Percentiles rank a stretch among this genome's conserved stretches.
phyloP scores from a whole-genome alignment of 169 alveolate species.

The Nephromyces sp. region DNA sequence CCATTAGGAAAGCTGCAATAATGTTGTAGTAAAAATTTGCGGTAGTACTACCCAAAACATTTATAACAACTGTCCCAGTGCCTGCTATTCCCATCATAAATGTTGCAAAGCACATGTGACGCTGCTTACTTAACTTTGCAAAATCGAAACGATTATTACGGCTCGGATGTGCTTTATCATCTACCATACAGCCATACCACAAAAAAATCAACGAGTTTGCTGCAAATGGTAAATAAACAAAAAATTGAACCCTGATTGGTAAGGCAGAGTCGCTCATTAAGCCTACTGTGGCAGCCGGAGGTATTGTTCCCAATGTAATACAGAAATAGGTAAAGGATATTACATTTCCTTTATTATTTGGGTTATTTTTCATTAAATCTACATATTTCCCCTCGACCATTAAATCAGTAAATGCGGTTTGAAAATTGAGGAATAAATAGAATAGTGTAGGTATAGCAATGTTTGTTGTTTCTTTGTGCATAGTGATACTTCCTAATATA shows the following conservation, averaged over 20 bases:
- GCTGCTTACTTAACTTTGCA: background rate
- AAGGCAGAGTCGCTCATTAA: slow-evolving; percentile 1
- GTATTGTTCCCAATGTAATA: background rate
- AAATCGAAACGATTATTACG: background rate
- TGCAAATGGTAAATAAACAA: slow-evolving; percentile 12
- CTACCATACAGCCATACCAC: background rate
- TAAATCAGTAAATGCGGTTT: too few relatives aligned
- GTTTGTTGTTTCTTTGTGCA: too few relatives aligned
- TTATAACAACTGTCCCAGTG: background rate
- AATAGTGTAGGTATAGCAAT: too few relatives aligned
- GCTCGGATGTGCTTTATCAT: background rate
- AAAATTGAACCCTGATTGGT: slow-evolving; percentile 4
- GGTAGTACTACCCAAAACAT: background rate
- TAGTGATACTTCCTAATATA: too few relatives aligned
- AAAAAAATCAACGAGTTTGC: background rate
- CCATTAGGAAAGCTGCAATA: background rate
- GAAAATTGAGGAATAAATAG: too few relatives aligned
- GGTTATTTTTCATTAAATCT: too few relatives aligned
- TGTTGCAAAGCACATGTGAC: background rate
- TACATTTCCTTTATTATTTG: background rate
- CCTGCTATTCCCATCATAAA: background rate
- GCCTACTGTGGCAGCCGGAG: slow-evolving; percentile 7
- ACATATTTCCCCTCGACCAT: too few relatives aligned
- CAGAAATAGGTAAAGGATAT: background rate
- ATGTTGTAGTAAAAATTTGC: background rate